Conservation (phyloP, 108 stramenopile genomes). For the Schizochytrium sp. region DNA sequence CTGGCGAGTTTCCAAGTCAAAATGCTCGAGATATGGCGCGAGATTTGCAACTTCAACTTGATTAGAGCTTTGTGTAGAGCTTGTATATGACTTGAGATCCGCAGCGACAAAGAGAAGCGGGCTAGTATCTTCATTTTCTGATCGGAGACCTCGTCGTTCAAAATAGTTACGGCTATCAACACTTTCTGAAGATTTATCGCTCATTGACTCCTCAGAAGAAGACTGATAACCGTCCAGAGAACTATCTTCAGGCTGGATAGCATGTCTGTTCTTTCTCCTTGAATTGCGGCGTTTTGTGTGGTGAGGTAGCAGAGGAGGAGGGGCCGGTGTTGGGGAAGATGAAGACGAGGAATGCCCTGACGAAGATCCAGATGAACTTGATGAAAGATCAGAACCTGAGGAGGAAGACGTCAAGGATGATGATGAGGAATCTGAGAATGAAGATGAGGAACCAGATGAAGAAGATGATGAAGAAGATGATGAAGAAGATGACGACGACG, state of each 20-base stretch:
- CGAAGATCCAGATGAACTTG: background rate
- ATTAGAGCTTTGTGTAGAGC: background rate
- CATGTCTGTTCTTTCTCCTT: too few species aligned
- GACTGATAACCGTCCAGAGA: background rate
- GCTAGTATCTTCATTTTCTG: background rate
- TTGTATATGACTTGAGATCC: constrained; percentile 16
- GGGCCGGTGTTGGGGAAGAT: background rate
- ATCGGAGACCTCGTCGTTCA: background rate
- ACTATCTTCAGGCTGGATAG: background rate
- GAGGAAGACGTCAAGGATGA: constrained; percentile 16
- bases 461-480: background rate
- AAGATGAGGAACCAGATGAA: background rate
- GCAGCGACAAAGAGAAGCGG: background rate
- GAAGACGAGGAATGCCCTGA: background rate
- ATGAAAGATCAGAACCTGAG: background rate
- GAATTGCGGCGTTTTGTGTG: background rate
- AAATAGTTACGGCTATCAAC: background rate
- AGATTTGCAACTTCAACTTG: constrained; percentile 57
- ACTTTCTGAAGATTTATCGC: background rate
- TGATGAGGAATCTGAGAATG: constrained; percentile 24
- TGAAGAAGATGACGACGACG: too few species aligned
- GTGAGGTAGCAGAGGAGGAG: background rate
- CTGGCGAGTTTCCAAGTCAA: background rate
- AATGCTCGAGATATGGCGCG: constrained; percentile 25
- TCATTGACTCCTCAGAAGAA: background rate